Percentiles rank a stretch among this genome's conserved stretches.
Evolutionary conservation across 176 grass and related monocot species (phyloP).

Genomic region (Triticum urartu): DNA sequence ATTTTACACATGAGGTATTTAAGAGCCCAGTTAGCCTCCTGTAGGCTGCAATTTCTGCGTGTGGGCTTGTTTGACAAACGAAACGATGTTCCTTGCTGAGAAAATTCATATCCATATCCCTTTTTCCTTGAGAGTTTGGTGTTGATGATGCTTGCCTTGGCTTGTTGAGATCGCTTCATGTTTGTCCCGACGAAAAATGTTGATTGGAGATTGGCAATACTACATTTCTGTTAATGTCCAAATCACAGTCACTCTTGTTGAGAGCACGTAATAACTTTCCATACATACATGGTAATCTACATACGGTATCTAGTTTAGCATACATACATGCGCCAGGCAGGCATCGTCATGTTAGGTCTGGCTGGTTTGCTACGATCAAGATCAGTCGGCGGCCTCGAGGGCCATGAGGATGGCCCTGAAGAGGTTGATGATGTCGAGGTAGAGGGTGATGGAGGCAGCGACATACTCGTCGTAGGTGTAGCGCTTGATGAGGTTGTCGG

Average conservation of each 20-base stretch:
- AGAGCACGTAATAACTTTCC: background rate
- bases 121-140: background rate
- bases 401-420: slow-evolving; percentile 59
- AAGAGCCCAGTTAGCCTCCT: slow-evolving; percentile 21
- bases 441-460: slow-evolving; percentile 66
- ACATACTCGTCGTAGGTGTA: slow-evolving; percentile 89
- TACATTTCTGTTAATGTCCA: background rate
- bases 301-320: background rate
- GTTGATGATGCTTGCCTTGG: background rate
- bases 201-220: background rate
- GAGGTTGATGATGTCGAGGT: slow-evolving; percentile 85
- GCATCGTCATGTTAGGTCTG: background rate
- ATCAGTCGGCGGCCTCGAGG: slow-evolving; percentile 41
- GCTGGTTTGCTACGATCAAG: background rate
- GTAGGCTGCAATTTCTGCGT: background rate
- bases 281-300: background rate
- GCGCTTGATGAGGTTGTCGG: slow-evolving; percentile 85
- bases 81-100: slow-evolving; percentile 10
- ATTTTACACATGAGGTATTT: slow-evolving; percentile 26
- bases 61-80: slow-evolving; percentile 15
- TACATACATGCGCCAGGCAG: background rate
- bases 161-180: background rate
- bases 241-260: no score
- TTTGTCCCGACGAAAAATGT: background rate
- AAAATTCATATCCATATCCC: slow-evolving; percentile 15